Base-by-base conservation (phyloP, 75 land plant species). In the Ceratopteris richardii region DNA sequence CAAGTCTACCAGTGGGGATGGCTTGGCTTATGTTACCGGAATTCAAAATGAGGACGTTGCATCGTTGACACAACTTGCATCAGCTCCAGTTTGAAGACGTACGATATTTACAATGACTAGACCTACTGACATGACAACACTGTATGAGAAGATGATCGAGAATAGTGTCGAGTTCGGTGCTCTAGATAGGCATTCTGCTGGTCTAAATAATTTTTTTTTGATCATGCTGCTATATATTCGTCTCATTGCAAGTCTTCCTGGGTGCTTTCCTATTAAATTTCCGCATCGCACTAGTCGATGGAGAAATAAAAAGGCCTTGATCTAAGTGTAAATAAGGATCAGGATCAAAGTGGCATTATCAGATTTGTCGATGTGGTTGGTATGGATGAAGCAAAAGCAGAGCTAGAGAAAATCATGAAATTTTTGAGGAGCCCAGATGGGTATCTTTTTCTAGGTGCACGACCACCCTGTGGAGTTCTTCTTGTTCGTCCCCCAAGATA, bases 361-460 rank as follows among this genome's bases (percentile, higher is more conserved):
- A 93, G 81, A 18, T 93, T 93, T 79, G 74, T 84, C 55, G 98
- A 93, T 71, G 98, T 93, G 57, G 98, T 90, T 23, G 98, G 98
- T 31, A 96, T 88, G 62, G 98, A 93, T 73, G 95, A 93, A 80
- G 98, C 98, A 1, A 93, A 93, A 62, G 98, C 88, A 64, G 98
- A 93, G 69, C 78, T 93, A 11, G 95, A 93, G 67, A 96, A 93
- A 79, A 88, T 88, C 65, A 90, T 93, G 74, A 96, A 88, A 85
- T 71, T 80, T 56, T n/a, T n/a, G n/a, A n/a, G n/a, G n/a, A n/a
- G n/a, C n/a, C n/a, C n/a, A n/a, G n/a, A n/a, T n/a, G n/a, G n/a
- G n/a, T n/a, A n/a, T n/a, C n/a, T n/a, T n/a, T n/a, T n/a, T n/a
- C n/a, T n/a, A n/a, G n/a, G n/a, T n/a, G n/a, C n/a, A n/a, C n/a